Percentiles rank a stretch among this genome's conserved stretches.
phyloP scores from a whole-genome alignment of 345 rosid genomes.

The Brassica nigra region DNA sequence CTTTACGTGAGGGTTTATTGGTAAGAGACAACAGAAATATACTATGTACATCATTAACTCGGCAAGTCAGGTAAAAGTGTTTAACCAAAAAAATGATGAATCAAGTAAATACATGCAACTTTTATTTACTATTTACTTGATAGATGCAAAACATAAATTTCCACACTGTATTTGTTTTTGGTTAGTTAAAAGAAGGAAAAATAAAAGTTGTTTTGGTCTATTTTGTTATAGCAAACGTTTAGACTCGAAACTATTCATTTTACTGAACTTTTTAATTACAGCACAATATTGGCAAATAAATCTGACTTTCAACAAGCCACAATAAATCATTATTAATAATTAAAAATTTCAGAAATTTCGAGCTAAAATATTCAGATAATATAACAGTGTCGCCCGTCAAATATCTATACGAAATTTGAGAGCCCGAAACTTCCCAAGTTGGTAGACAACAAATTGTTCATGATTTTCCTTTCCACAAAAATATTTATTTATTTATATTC shows the following conservation, averaged over 20 bases:
- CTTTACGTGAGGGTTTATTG: conserved; percentile 36
- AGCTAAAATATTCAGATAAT: background rate
- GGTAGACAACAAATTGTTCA: conserved; percentile 37
- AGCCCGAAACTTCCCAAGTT: conserved; percentile 25
- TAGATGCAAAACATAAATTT: background rate
- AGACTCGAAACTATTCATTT: background rate
- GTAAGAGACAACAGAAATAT: conserved; percentile 16
- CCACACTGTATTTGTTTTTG: background rate
- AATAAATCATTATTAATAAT: background rate
- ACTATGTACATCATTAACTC: conserved; percentile 12
- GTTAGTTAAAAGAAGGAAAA: background rate
- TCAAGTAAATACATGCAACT: too few relatives aligned
- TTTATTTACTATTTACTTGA: background rate
- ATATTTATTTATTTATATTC: conserved; percentile 3
- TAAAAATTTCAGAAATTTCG: background rate
- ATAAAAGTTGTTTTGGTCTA: background rate
- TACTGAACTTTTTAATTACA: background rate
- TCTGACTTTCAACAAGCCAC: background rate
- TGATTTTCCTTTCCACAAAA: conserved; percentile 15
- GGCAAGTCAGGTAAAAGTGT: background rate
- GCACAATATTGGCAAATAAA: background rate
- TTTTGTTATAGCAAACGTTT: background rate
- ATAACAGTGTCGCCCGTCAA: conserved; percentile 26
- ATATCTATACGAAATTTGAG: conserved; percentile 36
- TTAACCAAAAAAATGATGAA: background rate